A percentile compares a stretch with the other conserved stretches of the same genome.
phyloP scores from a whole-genome alignment of 2,329 filamentous ascomycete genomes.

The Ophiocordyceps australis region DNA sequence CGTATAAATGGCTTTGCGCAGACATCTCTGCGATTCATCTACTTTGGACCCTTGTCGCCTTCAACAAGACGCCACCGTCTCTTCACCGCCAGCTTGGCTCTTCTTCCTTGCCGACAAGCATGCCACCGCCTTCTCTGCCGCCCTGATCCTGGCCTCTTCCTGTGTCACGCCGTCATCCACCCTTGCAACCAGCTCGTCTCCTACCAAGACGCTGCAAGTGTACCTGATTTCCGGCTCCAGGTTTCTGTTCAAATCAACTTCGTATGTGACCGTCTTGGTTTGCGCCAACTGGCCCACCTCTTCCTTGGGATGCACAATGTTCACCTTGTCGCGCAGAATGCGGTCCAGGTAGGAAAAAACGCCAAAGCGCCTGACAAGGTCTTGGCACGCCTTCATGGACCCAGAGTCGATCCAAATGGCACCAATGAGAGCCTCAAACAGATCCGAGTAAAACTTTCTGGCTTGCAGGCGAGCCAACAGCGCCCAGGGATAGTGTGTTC shows the following conservation, averaged over 20 bases:
- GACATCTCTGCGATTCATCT: not conserved
- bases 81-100: not conserved
- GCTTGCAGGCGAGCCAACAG: conserved; percentile 45
- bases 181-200: conserved; percentile 22
- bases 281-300: conserved; percentile 42
- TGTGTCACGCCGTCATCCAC: conserved; percentile 24
- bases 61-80: not conserved
- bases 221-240: conserved; percentile 10
- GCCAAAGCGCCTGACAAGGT: conserved; percentile 43
- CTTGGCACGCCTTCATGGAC: conserved; percentile 36
- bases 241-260: conserved; percentile 10
- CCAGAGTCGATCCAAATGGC: conserved; percentile 73
- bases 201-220: conserved; percentile 30
- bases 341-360: conserved; percentile 44
- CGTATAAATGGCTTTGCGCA: conserved; percentile 1
- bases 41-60: too few relatives aligned
- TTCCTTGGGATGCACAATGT: conserved; percentile 49
- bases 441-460: conserved; percentile 67
- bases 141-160: conserved; percentile 35
- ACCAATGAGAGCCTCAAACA: conserved; percentile 66
- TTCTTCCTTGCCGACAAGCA: conserved; percentile 6
- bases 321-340: conserved; percentile 38
- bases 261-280: conserved; percentile 34
- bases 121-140: conserved; percentile 31
- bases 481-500: conserved; percentile 56